These are phyloP conservation scores for Takashimella koratensis DNA, from an alignment of 1,284 basidiomycete genomes.

Conservation along the genomic window DNA sequence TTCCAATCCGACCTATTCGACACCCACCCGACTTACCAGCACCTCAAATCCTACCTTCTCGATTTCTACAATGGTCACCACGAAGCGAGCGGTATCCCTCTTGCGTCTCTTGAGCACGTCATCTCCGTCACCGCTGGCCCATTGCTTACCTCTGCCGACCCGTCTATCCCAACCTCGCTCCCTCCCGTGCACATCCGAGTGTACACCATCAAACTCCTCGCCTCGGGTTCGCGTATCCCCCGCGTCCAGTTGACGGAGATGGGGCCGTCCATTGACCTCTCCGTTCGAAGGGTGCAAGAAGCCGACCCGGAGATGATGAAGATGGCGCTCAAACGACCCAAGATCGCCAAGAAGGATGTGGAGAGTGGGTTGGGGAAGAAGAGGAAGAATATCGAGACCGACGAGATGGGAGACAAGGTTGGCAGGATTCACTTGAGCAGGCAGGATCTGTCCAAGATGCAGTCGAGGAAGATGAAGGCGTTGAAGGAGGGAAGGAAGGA, in stretches of 20 bases:
- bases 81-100: slow-evolving; percentile 70
- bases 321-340: slow-evolving; percentile 75
- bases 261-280: slow-evolving; percentile 87
- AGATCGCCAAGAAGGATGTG: slow-evolving; percentile 77
- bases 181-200: slow-evolving; percentile 85
- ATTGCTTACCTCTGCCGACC: slow-evolving; percentile 38
- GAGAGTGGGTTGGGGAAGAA: slow-evolving; percentile 87
- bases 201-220: slow-evolving; percentile 71
- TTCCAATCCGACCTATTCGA: slow-evolving; percentile 94
- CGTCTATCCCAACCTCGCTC: slow-evolving; percentile 51
- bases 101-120: slow-evolving; percentile 84
- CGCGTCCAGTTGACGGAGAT: slow-evolving; percentile 79
- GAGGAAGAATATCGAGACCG: slow-evolving; percentile 91
- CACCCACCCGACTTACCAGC: slow-evolving; percentile 81
- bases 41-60: slow-evolving; percentile 87
- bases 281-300: slow-evolving; percentile 67
- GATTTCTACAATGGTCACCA: slow-evolving; percentile 83
- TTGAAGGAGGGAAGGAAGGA: slow-evolving; percentile 36
- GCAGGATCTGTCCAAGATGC: slow-evolving; percentile 82
- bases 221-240: slow-evolving; percentile 70
- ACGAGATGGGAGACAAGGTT: slow-evolving; percentile 96
- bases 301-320: slow-evolving; percentile 77
- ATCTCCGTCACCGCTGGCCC: slow-evolving; percentile 80
- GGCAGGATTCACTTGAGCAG: slow-evolving; percentile 84
- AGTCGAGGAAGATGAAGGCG: slow-evolving; percentile 55